A percentile compares a stretch with the other conserved stretches of the same genome.
Evolutionary conservation across 2,329 filamentous ascomycete genomes (phyloP).

Genomic region (Pseudogymnoascus sp.): DNA sequence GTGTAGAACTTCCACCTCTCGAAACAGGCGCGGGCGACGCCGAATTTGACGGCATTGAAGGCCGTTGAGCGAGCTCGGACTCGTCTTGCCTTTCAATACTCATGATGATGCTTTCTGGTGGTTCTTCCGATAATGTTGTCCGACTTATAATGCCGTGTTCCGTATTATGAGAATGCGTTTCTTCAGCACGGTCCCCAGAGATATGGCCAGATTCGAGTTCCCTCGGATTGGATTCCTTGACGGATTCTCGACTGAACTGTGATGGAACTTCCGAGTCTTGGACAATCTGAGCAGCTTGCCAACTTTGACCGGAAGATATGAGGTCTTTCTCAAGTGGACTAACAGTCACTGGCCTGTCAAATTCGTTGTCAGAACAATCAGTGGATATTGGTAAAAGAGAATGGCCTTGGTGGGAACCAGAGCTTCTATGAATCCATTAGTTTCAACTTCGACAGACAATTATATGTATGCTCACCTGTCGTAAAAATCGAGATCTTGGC

Average conservation of each 20-base stretch:
- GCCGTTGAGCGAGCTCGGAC: not conserved
- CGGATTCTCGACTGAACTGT: not conserved
- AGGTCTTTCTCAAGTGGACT: not conserved
- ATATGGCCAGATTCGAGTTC: not conserved
- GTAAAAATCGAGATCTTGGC: not conserved
- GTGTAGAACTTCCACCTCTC: not conserved
- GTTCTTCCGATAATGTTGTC: not conserved
- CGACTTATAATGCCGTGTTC: not conserved
- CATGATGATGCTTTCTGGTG: not conserved
- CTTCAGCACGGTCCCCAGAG: not conserved
- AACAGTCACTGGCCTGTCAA: not conserved
- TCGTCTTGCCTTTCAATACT: constrained; percentile 2
- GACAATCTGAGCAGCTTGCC: not conserved
- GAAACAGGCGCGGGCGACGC: constrained; percentile 1
- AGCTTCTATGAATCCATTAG: not conserved
- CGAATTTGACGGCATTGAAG: not conserved
- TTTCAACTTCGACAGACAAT: not conserved
- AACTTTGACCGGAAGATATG: not conserved
- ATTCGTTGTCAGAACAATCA: not conserved
- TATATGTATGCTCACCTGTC: not conserved
- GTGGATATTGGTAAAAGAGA: constrained; percentile 1
- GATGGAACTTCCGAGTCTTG: not conserved
- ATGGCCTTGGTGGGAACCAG: not conserved
- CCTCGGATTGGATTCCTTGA: not conserved
- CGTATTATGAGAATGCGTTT: not conserved